A percentile compares a stretch with the other conserved stretches of the same genome.
Evolutionary conservation across 331 rosid species (phyloP).

Genomic region (Erythrophleum ivorense): DNA sequence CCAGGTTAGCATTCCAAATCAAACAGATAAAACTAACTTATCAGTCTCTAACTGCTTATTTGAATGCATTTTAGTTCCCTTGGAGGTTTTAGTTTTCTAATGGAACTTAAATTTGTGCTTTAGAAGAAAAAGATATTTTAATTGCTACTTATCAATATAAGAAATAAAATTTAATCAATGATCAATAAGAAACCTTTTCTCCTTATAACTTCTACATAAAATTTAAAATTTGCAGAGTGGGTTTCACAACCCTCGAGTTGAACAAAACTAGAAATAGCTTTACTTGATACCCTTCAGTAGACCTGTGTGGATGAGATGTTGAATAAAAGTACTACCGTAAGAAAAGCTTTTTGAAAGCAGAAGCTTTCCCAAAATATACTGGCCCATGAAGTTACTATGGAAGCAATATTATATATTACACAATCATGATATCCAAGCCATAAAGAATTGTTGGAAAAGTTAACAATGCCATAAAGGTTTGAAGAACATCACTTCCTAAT

Average conservation of each 20-base stretch:
- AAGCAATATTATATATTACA: background rate
- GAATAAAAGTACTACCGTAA: background rate
- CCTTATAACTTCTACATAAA: background rate
- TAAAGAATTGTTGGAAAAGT: background rate
- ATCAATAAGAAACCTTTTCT: background rate
- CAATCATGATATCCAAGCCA: background rate
- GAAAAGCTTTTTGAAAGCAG: background rate
- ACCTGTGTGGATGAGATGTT: background rate
- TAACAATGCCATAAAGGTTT: background rate
- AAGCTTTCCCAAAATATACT: background rate
- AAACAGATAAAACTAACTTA: background rate
- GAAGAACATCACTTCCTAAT: too few species aligned
- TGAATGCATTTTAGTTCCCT: background rate
- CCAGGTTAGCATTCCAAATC: constrained; percentile 18
- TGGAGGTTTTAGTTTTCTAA: constrained; percentile 6
- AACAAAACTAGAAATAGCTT: background rate
- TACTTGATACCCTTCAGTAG: background rate
- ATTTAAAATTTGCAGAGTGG: background rate
- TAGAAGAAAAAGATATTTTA: background rate
- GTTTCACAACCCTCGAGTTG: background rate
- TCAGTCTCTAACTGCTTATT: constrained; percentile 10
- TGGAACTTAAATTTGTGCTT: constrained; percentile 10
- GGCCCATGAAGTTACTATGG: background rate
- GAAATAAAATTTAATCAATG: background rate
- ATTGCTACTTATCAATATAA: background rate